Evolutionary conservation across 208 protist genomes (phyloP), one percentile per base, ranked within the genome.

Genomic region (Trypanosoma rangeli): DNA sequence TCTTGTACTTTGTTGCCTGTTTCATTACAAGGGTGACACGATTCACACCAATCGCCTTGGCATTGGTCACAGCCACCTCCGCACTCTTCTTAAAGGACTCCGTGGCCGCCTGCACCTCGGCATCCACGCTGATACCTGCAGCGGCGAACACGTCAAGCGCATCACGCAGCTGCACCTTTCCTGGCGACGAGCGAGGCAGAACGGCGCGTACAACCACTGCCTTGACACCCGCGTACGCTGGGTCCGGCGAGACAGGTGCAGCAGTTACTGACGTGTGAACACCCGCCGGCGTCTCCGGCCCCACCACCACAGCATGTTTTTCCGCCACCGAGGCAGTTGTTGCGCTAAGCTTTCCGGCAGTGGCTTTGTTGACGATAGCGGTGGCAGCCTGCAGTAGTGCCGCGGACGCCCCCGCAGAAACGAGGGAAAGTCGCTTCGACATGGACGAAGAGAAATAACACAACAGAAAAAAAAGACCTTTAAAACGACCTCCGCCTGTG

Each of bases 11-110:
- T 56, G 73, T 79, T 28, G 75, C 87, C 39, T 74, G 87, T 76
- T 95, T 95, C 13, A 79, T 70, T 12, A 92, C 86, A 55, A 95
- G 85, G 31, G 84, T 86, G 54, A 95, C 81, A 24, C 85, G 84
- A 18, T 62, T 64, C 58, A 77, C 73, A 54, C 87, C 78, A 12
- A 80, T 64, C 20, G 62, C 69, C 84, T 85, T 85, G 1, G 90
- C 90, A 76, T 82, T 74, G 61, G 79, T 72, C 16, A 87, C 80
- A 8, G 90, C 90, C 39, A 95, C 70, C 71, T 82, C 64, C 0
- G 85, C 85, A 24, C 82, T 83, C 78, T 86, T 87, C 48, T 59
- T 69, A 74, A 85, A 92, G 55, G 71, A 78, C 48, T 53, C 78
- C 50, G 42, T 73, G 10, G 87, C 90, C 31, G 66, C 44, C 71